Percentiles rank a stretch among this genome's conserved stretches.
Conservation (phyloP, 148 eudicot species). For the Mesembryanthemum crystallinum region DNA sequence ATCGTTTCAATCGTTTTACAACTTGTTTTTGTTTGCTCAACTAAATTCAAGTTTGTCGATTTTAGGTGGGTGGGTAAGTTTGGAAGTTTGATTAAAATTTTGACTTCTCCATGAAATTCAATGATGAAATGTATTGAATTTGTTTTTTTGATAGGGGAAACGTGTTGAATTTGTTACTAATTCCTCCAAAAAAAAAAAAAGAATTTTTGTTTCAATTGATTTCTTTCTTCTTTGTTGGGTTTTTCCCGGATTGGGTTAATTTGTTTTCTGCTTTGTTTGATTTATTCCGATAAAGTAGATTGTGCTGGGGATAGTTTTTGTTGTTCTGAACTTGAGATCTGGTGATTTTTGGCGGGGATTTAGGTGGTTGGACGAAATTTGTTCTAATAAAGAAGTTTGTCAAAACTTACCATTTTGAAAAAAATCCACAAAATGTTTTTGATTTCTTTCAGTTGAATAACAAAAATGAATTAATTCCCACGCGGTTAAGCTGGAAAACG, state of each 20-base stretch:
- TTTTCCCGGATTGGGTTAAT: background rate
- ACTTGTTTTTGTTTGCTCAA: background rate
- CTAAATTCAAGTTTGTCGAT: background rate
- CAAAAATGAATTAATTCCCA: background rate
- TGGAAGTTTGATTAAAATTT: background rate
- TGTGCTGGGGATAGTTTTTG: background rate
- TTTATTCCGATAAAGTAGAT: background rate
- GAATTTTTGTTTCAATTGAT: background rate
- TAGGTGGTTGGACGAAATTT: background rate
- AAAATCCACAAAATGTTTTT: background rate
- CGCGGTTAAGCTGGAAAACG: background rate
- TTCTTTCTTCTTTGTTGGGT: background rate
- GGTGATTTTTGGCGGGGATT: background rate
- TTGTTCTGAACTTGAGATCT: background rate
- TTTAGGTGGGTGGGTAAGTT: conserved; percentile 6
- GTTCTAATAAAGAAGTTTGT: background rate
- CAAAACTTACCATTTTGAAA: background rate
- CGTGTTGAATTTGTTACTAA: background rate
- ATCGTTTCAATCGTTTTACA: background rate
- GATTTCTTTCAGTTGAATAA: background rate
- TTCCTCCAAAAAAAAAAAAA: too few species aligned
- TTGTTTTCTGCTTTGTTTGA: background rate
- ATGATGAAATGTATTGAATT: background rate
- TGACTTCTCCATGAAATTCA: background rate
- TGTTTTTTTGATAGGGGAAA: background rate